Percentiles rank a stretch among this genome's conserved stretches.
These are phyloP conservation scores for Pichia sp. DNA, from an alignment of 1,139 yeast genomes.

Conservation along the genomic window DNA sequence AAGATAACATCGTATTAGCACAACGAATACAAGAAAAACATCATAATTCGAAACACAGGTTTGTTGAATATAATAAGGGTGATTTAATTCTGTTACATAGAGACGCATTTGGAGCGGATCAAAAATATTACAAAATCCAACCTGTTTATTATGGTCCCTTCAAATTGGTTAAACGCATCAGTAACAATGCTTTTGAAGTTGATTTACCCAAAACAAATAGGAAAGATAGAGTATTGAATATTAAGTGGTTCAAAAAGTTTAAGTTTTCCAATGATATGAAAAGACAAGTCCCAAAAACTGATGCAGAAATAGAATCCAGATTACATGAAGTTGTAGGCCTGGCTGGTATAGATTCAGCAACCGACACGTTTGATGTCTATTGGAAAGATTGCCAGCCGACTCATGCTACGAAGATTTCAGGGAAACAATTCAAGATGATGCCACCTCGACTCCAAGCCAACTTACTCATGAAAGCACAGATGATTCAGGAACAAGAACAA, in stretches of 20 bases:
- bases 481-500: not conserved
- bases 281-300: not conserved
- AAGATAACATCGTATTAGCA: not conserved
- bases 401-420: not conserved
- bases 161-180: not conserved
- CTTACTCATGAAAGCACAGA: not conserved
- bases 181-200: not conserved
- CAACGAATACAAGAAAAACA: not conserved
- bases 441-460: not conserved
- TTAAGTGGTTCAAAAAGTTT: conserved; percentile 1
- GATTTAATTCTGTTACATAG: not conserved
- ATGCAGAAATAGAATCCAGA: not conserved
- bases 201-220: not conserved
- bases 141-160: not conserved
- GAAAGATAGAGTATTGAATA: not conserved
- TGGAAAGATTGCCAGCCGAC: not conserved
- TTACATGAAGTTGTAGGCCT: not conserved
- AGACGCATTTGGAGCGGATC: not conserved
- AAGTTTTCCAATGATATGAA: not conserved
- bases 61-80: not conserved
- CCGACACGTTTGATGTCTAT: conserved; percentile 1
- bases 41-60: not conserved
- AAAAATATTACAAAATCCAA: not conserved
- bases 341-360: not conserved
- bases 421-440: not conserved